These are phyloP conservation scores for Bipolaris cookei DNA, from an alignment of 2,329 filamentous ascomycete genomes.

Conservation along the genomic window DNA sequence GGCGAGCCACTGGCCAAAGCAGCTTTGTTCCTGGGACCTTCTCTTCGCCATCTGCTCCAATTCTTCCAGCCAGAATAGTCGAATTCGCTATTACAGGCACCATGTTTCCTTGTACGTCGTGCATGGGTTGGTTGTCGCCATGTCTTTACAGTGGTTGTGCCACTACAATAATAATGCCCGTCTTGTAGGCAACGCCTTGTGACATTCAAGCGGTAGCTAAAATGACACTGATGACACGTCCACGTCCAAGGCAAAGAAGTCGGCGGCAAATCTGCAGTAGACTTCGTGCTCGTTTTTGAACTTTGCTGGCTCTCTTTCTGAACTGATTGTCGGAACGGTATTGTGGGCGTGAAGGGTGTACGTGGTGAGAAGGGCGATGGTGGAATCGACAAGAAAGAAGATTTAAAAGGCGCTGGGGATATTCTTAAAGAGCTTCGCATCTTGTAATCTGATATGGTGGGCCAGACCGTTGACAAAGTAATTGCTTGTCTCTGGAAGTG, in stretches of 20 bases:
- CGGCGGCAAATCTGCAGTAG: slow-evolving; percentile 23
- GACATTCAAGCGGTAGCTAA: slow-evolving; percentile 55
- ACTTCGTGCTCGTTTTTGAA: slow-evolving; percentile 26
- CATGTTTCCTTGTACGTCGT: slow-evolving; percentile 36
- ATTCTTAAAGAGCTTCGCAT: slow-evolving; percentile 30
- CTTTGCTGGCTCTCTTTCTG: background rate
- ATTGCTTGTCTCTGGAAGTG: background rate
- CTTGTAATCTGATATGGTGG: background rate
- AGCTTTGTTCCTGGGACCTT: slow-evolving; percentile 8
- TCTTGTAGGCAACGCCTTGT: slow-evolving; percentile 62
- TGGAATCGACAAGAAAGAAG: slow-evolving; percentile 53
- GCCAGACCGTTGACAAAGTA: background rate
- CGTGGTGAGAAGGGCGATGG: slow-evolving; percentile 54
- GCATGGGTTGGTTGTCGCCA: slow-evolving; percentile 29
- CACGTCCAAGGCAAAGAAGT: slow-evolving; percentile 57
- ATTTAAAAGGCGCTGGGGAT: slow-evolving; percentile 50
- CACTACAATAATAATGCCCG: slow-evolving; percentile 62
- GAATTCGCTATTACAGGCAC: slow-evolving; percentile 59
- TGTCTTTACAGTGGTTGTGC: slow-evolving; percentile 49
- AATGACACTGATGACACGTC: slow-evolving; percentile 60
- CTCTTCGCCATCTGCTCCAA: slow-evolving; percentile 54
- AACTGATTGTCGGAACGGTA: slow-evolving; percentile 1
- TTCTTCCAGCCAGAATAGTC: slow-evolving; percentile 60
- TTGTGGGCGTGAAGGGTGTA: slow-evolving; percentile 28
- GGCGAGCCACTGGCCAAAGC: background rate